Evolutionary conservation across 2,329 filamentous ascomycete genomes (phyloP), one percentile per base, ranked within the genome.

Genomic region (Cladophialophora bantiana): DNA sequence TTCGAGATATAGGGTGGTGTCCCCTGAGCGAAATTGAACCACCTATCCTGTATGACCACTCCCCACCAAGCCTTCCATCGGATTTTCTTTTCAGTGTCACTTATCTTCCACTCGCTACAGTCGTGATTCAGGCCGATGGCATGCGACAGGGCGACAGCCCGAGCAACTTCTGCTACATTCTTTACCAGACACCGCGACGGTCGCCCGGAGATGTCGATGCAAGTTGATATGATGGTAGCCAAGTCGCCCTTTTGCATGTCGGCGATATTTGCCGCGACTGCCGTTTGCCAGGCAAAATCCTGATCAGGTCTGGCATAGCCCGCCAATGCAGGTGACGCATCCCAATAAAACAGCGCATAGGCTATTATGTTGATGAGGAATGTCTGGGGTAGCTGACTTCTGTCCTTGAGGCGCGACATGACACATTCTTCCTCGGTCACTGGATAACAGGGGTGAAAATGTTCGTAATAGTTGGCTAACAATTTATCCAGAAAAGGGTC

Each of bases 241-340:
- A 89, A 78, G 1, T 86, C 85, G 0, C 86, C 87, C 0, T 84
- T 84, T 1, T 86, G 81, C 58, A 86, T 83, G 65, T 89, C 86
- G 4, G 62, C 60, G 68, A 88, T 86, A 2, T 88, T 78, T 0
- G 86, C 85, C 60, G 86, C 85, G 20, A 83, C 85, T 6, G 86
- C 86, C 65, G 88, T 81, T 65, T 89, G 89, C 82, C 88, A 88
- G 7, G 86, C 83, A 73, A 87, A 89, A 53, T 86, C 83, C 48
- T 82, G 80, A 71, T 89, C 86, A 0, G 87, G 86, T 56, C 83
- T 80, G 4, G 83, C 81, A 65, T 84, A 81, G 4, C 76, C 76
- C 4, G 78, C 76, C 2, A 84, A 73, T 3, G 78, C 75, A 0
- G 79, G 78, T 0, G 82, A 83, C 60, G 82, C 81, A 32, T 81